Conservation (phyloP, 805 yeast genomes). For the Metschnikowia arizonensis region DNA sequence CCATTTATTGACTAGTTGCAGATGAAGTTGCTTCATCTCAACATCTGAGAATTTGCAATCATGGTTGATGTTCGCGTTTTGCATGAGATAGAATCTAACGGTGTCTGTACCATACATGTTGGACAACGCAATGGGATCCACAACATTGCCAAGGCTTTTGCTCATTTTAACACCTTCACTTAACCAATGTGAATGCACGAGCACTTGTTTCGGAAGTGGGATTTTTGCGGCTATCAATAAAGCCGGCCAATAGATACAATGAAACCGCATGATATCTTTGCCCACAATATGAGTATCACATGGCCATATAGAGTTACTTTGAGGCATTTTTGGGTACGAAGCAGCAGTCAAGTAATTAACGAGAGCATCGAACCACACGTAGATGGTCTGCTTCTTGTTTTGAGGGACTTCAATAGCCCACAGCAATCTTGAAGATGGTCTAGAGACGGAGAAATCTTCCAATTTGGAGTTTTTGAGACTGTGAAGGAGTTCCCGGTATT, state of each 20-base stretch:
- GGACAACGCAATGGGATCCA: conserved; percentile 74
- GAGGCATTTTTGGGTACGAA: conserved; percentile 40
- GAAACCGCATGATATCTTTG: conserved; percentile 86
- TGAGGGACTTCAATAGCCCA: conserved; percentile 94
- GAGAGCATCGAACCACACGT: conserved; percentile 97
- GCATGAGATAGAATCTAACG: conserved; percentile 69
- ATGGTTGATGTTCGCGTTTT: conserved; percentile 65
- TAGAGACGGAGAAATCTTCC: conserved; percentile 76
- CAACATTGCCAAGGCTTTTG: conserved; percentile 87
- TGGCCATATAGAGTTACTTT: conserved; percentile 46
- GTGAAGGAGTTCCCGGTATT: conserved; percentile 49
- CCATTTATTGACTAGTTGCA: conserved; percentile 72
- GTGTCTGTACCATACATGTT: conserved; percentile 67
- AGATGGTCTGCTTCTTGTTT: conserved; percentile 72
- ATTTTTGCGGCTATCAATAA: conserved; percentile 79
- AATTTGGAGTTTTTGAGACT: conserved; percentile 51
- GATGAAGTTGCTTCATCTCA: conserved; percentile 49
- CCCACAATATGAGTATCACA: conserved; percentile 78
- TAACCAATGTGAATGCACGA: conserved; percentile 95
- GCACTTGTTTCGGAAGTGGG: conserved; percentile 63
- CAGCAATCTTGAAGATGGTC: conserved; percentile 69
- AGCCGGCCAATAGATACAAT: conserved; percentile 92
- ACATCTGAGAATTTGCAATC: conserved; percentile 78
- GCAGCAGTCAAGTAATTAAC: conserved; percentile 75
- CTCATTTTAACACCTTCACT: conserved; percentile 90